Evolutionary conservation across 441 rosid genomes (phyloP), one percentile per base, ranked within the genome.

Genomic region (Arabidopsis lyrata): DNA sequence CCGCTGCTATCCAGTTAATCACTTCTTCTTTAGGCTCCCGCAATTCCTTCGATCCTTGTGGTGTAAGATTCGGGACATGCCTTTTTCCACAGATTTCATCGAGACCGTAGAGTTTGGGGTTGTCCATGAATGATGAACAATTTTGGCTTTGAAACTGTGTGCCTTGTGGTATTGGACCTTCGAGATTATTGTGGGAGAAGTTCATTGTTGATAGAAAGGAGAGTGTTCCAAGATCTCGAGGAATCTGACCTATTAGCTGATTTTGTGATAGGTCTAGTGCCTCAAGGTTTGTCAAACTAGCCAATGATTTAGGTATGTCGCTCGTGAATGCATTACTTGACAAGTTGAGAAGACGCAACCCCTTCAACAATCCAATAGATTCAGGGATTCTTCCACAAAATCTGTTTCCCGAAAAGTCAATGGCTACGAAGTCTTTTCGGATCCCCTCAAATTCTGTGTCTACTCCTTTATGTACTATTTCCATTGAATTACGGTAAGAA

Each of bases 381-480:
- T 48, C 13, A 18, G 53, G 53, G 27, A 48, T 48, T 0, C 8
- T 48, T 4, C 53, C 53, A 48, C 1, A 18, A 48, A 18, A 48
- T 0, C 1, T 18, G 53, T 48, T 18, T 4, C 0, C 13, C 1
- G 53, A 18, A 48, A 48, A 18, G 0, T 48, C 53, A 18, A 48
- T 18, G 53, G 24, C 12, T 48, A 3, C 18, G 12, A 16, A 48
- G 27, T 48, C 53, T 50, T 4, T 20, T 5, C 56, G 31, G 56
- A 50, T 50, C 32, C 6, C 0, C 31, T 20, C 14, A 50, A 50
- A 50, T 5, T 50, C 2, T 50, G 56, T 50, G 24, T 50, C 32
- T 11, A 50, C 56, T 22, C 56, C 56, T 20, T 50, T 50, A 1
- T 22, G 56, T n/a, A 50, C n/a, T 8, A 50, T 50, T 50, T 50